Evolutionary conservation across 2,329 filamentous ascomycete species (phyloP).

Genomic region (Geosmithia flava): DNA sequence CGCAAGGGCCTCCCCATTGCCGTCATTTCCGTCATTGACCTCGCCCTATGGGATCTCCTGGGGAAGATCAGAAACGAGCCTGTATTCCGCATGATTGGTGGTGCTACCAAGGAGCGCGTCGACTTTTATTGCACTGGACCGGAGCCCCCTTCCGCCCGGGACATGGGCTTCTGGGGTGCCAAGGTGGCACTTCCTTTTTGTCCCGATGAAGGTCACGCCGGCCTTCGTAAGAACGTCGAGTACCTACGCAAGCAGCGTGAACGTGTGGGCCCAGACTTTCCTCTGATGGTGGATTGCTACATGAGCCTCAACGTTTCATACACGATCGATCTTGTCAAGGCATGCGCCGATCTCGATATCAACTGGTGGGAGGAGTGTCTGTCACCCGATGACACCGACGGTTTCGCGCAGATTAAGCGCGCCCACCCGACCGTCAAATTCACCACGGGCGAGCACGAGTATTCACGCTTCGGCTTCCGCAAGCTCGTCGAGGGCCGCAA

Average conservation of each 20-base stretch:
- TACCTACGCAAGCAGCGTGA: slow-evolving; percentile 78
- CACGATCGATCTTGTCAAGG: slow-evolving; percentile 81
- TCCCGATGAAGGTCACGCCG: slow-evolving; percentile 72
- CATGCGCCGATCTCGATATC: slow-evolving; percentile 71
- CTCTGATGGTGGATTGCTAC: slow-evolving; percentile 92
- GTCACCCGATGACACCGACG: slow-evolving; percentile 83
- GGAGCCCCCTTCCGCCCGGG: slow-evolving; percentile 65
- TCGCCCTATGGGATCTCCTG: slow-evolving; percentile 84
- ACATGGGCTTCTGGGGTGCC: slow-evolving; percentile 80
- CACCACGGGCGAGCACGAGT: slow-evolving; percentile 93
- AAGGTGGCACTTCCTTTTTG: slow-evolving; percentile 88
- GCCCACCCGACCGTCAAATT: slow-evolving; percentile 87
- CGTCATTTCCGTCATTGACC: slow-evolving; percentile 87
- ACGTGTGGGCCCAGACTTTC: slow-evolving; percentile 78
- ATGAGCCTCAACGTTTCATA: slow-evolving; percentile 92
- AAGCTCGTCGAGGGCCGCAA: slow-evolving; percentile 88
- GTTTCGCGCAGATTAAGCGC: slow-evolving; percentile 79
- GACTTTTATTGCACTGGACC: slow-evolving; percentile 94
- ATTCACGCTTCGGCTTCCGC: slow-evolving; percentile 86
- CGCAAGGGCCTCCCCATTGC: slow-evolving; percentile 83
- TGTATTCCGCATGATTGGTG: slow-evolving; percentile 88
- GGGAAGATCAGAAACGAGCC: slow-evolving; percentile 88
- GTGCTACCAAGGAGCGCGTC: slow-evolving; percentile 70
- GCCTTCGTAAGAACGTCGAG: slow-evolving; percentile 79
- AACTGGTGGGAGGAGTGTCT: slow-evolving; percentile 98